These are phyloP conservation scores for Kwoniella bestiolae DNA, from an alignment of 768 basidiomycete genomes.

Conservation along the genomic window DNA sequence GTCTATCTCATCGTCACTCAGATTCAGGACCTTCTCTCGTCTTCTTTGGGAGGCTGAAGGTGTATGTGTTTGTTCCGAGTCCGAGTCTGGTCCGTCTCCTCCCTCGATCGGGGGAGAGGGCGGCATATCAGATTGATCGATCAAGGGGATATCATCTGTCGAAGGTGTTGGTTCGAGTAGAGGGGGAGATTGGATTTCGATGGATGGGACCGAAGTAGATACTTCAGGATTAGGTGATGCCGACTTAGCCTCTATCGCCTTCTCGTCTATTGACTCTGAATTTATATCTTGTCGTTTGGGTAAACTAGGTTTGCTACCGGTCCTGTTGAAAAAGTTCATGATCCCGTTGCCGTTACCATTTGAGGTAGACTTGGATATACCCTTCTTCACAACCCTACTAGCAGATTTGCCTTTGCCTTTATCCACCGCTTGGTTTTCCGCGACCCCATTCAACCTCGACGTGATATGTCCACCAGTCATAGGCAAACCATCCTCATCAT, in stretches of 20 bases:
- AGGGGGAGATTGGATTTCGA: conserved; percentile 7
- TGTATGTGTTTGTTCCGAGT: not conserved
- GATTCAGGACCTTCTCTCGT: conserved; percentile 21
- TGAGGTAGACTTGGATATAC: not conserved
- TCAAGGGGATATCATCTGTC: not conserved
- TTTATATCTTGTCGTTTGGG: not conserved
- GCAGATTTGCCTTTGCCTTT: too few species aligned
- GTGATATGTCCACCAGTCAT: not conserved
- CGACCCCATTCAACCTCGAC: not conserved
- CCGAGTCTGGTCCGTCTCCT: not conserved
- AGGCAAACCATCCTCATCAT: not conserved
- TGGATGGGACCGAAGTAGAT: not conserved
- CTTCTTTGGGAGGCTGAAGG: not conserved
- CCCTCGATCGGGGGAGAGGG: too few species aligned
- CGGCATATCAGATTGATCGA: not conserved
- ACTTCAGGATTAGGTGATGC: not conserved
- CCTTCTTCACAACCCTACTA: too few species aligned
- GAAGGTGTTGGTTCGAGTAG: conserved; percentile 7
- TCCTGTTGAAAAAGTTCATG: conserved; percentile 17
- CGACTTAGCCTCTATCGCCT: not conserved
- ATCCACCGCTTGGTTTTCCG: too few species aligned
- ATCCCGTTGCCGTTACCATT: conserved; percentile 11
- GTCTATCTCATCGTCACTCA: conserved; percentile 41
- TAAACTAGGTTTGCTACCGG: not conserved
- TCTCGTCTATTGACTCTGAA: not conserved